phyloP scores from a whole-genome alignment of 345 rosid genomes.

The Arabis alpina region DNA sequence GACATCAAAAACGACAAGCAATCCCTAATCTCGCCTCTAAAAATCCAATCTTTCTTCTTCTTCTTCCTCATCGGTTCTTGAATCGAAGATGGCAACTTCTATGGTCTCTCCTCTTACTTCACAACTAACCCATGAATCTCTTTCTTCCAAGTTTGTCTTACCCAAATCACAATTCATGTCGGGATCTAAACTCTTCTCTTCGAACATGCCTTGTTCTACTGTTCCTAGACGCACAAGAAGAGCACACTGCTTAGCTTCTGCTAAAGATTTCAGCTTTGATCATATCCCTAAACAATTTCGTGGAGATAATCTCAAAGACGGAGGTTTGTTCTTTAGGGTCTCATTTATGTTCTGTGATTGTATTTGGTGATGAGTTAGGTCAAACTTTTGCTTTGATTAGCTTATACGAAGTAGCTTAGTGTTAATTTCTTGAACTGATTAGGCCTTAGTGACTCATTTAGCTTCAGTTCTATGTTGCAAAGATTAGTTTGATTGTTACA shows the following conservation, averaged over 20 bases:
- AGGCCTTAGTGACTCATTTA: not conserved
- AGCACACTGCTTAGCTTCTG: conserved; percentile 48
- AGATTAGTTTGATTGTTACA: conserved; percentile 9
- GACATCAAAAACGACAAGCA: conserved; percentile 43
- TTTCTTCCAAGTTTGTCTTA: conserved; percentile 31
- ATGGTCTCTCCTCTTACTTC: conserved; percentile 55
- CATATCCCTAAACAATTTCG: conserved; percentile 84
- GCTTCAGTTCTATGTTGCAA: not conserved
- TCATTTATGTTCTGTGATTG: not conserved
- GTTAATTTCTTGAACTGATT: not conserved
- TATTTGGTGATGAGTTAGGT: conserved; percentile 14
- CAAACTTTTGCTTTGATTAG: not conserved
- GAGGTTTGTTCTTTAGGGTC: conserved; percentile 45
- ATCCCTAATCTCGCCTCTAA: conserved; percentile 42
- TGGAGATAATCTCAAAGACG: conserved; percentile 74
- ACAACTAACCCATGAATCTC: conserved; percentile 45
- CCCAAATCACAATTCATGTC: conserved; percentile 55
- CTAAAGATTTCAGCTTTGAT: conserved; percentile 52
- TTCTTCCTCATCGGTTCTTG: conserved; percentile 23
- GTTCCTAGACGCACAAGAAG: conserved; percentile 37
- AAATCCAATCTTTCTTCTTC: conserved; percentile 1
- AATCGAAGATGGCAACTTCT: conserved; percentile 61
- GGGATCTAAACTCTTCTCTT: conserved; percentile 43
- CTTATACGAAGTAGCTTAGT: not conserved
- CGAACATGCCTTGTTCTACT: conserved; percentile 39